phyloP scores from a whole-genome alignment of 2,329 filamentous ascomycete species.

The Coniochaeta sp. region DNA sequence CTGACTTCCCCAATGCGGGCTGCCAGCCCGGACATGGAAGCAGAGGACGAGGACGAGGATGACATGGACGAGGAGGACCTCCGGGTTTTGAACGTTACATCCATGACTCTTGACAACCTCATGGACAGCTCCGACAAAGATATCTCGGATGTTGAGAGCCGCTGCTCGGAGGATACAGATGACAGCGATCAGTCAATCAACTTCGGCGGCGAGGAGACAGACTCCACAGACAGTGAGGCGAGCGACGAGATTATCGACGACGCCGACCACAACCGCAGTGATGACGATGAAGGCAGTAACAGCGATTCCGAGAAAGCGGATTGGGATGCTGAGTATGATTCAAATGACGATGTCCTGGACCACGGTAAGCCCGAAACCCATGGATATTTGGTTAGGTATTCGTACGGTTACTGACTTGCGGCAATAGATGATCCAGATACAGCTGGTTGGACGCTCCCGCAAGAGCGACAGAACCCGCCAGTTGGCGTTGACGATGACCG shows the following conservation, averaged over 20 bases:
- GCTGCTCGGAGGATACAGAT: neutral
- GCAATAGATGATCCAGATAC: neutral
- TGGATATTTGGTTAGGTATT: too few relatives aligned
- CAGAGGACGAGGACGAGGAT: neutral
- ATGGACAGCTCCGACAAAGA: neutral
- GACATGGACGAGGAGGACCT: too few relatives aligned
- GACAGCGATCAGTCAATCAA: neutral
- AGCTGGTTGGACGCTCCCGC: neutral
- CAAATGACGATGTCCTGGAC: constrained; percentile 2
- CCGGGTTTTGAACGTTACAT: neutral
- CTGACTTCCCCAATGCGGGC: constrained; percentile 2
- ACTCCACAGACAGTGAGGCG: neutral
- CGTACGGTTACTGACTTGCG: neutral
- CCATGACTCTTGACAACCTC: neutral
- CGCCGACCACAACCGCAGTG: neutral
- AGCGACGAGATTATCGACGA: neutral
- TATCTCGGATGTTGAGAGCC: neutral
- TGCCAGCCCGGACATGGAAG: neutral
- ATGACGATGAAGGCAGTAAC: constrained; percentile 1
- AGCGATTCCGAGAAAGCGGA: neutral
- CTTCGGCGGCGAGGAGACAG: neutral
- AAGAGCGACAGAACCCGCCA: too few relatives aligned
- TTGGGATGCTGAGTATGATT: constrained; percentile 6
- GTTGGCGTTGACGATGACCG: too few relatives aligned
- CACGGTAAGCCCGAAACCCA: neutral